Base-by-base conservation (phyloP, 495 filamentous ascomycete genomes). In the Endocarpon pusillum region DNA sequence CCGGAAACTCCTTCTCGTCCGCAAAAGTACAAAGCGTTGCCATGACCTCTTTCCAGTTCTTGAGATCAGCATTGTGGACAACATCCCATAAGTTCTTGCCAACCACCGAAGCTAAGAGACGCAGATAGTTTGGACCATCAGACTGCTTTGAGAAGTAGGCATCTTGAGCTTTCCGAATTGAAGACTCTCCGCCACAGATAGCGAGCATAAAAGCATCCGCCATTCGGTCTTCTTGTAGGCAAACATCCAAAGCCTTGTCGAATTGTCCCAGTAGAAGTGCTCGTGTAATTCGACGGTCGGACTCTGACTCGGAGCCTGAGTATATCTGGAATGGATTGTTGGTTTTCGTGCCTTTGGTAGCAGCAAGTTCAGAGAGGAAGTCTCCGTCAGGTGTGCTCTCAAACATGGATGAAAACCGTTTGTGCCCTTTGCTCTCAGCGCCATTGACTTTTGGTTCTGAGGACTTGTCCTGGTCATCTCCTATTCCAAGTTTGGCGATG, bases 51-150 rank as follows among this genome's bases (percentile, higher is more conserved):
- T 87, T 96, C 89, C 89, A 99, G 55, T 87, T 80, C 25, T 66
- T 62, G 28, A 96, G 54, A 46, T 93, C 81, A 1, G 89, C 91
- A 46, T 99, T 96, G 55, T 96, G 78, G 6, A 94, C 89, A 29
- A 96, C 68, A 60, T 99, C 89, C 89, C 91, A 96, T 5, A 99
- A 62, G 49, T 99, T 94, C 61, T 94, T 94, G 32, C 81, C 81
- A 34, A 89, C 82, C 27, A 96, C 77, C 18, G 87, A 94, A 36
- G 81, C 81, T 33, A 99, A 63, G 23, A 99, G 62, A 23, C 89
- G 75, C 29, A 96, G 59, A 51, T 99, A 99, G 53, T 87, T 99
- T 9, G 89, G 86, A 16, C 73, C 77, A 38, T 73, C 70, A 4
- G 69, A 60, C 48, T 82, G 84, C 45, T 83, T 75, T 16, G 77